Evolutionary conservation across 2,329 filamentous ascomycete genomes (phyloP).

Genomic region (Pleurostoma richardsiae): DNA sequence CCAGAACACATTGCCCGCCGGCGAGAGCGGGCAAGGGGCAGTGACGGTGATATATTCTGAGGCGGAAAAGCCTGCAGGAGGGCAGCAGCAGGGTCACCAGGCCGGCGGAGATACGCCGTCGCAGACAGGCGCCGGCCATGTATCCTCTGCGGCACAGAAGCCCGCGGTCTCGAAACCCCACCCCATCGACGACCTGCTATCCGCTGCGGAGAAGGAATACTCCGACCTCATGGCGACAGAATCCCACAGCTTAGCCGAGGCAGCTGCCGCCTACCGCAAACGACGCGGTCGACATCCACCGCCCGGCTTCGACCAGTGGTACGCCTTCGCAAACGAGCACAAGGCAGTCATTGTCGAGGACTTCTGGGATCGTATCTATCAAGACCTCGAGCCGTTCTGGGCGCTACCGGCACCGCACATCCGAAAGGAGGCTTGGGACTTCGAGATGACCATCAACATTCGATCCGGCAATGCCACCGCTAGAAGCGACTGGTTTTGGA

Average conservation of each 20-base stretch:
- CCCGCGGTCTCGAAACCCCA: slow-evolving; percentile 21
- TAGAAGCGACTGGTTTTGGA: slow-evolving; percentile 53
- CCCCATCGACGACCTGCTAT: slow-evolving; percentile 46
- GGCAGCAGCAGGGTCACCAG: background rate
- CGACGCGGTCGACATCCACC: slow-evolving; percentile 56
- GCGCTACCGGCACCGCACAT: slow-evolving; percentile 33
- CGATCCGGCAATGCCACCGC: slow-evolving; percentile 47
- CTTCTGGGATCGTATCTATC: slow-evolving; percentile 61
- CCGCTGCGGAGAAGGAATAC: slow-evolving; percentile 37
- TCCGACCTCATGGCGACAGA: slow-evolving; percentile 33
- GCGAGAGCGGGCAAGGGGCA: background rate
- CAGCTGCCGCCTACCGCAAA: slow-evolving; percentile 50
- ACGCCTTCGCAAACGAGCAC: slow-evolving; percentile 43
- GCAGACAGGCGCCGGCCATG: background rate
- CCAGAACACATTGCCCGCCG: background rate
- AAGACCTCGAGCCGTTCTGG: slow-evolving; percentile 59
- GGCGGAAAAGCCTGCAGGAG: background rate
- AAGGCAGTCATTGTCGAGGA: slow-evolving; percentile 56
- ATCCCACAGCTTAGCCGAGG: slow-evolving; percentile 42
- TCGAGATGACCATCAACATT: slow-evolving; percentile 58
- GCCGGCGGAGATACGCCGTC: background rate
- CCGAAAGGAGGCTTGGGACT: slow-evolving; percentile 47
- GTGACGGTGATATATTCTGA: background rate
- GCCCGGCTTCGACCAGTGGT: slow-evolving; percentile 59
- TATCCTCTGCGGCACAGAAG: background rate